phyloP scores from a whole-genome alignment of 768 basidiomycete genomes.

The Suillus placidus region DNA sequence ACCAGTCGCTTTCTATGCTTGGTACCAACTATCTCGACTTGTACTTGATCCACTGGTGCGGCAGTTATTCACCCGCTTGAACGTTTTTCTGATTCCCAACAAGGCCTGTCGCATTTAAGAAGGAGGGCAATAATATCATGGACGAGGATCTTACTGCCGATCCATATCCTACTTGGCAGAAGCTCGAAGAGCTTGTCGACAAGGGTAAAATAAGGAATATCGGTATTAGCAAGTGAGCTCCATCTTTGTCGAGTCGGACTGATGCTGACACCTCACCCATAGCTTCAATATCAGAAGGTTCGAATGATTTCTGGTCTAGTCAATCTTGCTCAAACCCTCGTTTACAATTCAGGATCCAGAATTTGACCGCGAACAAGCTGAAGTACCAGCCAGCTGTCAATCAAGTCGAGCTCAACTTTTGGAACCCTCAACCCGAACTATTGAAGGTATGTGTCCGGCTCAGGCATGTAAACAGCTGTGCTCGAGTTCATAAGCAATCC shows the following conservation, averaged over 20 bases:
- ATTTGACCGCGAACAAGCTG: slow-evolving; percentile 61
- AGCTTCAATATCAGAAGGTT: slow-evolving; percentile 65
- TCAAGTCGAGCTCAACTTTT: slow-evolving; percentile 80
- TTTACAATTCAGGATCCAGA: slow-evolving; percentile 46
- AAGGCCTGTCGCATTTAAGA: slow-evolving; percentile 72
- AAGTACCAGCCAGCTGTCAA: slow-evolving; percentile 70
- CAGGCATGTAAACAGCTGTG: background rate
- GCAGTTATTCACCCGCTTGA: background rate
- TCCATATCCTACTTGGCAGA: slow-evolving; percentile 80
- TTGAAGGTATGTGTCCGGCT: slow-evolving; percentile 48
- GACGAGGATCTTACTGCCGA: slow-evolving; percentile 62
- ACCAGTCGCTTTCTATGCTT: slow-evolving; percentile 64
- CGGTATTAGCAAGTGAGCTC: slow-evolving; percentile 78
- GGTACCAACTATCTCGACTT: slow-evolving; percentile 76
- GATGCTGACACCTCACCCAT: background rate
- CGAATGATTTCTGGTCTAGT: background rate
- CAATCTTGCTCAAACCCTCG: background rate
- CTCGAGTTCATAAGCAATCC: background rate
- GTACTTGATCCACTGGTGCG: slow-evolving; percentile 80
- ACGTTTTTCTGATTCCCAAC: background rate
- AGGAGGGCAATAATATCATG: slow-evolving; percentile 50
- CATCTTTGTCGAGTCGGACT: background rate
- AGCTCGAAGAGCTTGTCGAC: slow-evolving; percentile 75
- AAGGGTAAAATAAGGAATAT: slow-evolving; percentile 80
- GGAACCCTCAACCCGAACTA: slow-evolving; percentile 78